Evolutionary conservation across 441 rosid species (phyloP).

Genomic region (Capsella rubella): DNA sequence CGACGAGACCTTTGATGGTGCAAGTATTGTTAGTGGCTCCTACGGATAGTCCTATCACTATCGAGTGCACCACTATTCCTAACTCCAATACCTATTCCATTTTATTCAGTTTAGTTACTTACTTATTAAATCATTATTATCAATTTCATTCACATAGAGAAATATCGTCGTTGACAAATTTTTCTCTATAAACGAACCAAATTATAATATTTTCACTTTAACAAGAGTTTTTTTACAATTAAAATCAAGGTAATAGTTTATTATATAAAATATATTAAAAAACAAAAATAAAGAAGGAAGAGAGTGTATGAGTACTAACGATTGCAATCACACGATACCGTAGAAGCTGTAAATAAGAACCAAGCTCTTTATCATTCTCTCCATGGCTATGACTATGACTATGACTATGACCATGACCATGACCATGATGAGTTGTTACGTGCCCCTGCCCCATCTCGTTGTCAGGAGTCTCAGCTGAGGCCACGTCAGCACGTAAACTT

Average conservation of each 20-base stretch:
- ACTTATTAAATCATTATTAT: not conserved
- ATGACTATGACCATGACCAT: slow-evolving; percentile 3
- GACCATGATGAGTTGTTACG: not conserved
- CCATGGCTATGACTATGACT: not conserved
- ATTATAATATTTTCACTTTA: not conserved
- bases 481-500: slow-evolving; percentile 19
- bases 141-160: not conserved
- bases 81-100: slow-evolving; percentile 55
- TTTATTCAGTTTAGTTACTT: not conserved
- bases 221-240: not conserved
- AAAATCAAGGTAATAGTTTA: not conserved
- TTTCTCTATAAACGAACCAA: not conserved
- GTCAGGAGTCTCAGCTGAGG: slow-evolving; percentile 34
- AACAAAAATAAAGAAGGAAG: not conserved
- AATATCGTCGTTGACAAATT: not conserved
- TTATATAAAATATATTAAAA: not conserved
- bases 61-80: slow-evolving; percentile 58
- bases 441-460: slow-evolving; percentile 37
- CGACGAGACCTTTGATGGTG: slow-evolving; percentile 58
- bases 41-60: slow-evolving; percentile 60
- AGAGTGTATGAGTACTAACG: slow-evolving; percentile 31
- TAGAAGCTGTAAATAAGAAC: slow-evolving; percentile 31
- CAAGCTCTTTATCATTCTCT: slow-evolving; percentile 28
- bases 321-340: slow-evolving; percentile 44
- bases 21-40: slow-evolving; percentile 64